Evolutionary conservation across 192 early-diverging fungal genomes (phyloP).

Genomic region (Rhizophagus sp.): DNA sequence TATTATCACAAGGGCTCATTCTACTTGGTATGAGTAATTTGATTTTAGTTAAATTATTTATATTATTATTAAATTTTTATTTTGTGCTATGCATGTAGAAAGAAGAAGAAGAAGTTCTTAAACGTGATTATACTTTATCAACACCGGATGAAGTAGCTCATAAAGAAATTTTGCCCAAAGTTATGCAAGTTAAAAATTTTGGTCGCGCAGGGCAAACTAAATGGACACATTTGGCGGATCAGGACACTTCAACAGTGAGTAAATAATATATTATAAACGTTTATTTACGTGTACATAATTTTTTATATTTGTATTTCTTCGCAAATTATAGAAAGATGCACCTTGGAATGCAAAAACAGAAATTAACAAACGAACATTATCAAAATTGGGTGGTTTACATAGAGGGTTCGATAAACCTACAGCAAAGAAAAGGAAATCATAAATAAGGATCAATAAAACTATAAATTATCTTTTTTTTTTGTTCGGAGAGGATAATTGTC

Average conservation of each 20-base stretch:
- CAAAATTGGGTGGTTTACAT: constrained; percentile 28
- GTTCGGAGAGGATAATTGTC: not conserved
- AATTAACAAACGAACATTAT: constrained; percentile 7
- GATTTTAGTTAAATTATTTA: not conserved
- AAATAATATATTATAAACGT: not conserved
- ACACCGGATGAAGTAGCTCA: constrained; percentile 69
- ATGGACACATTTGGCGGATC: constrained; percentile 81
- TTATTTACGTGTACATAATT: not conserved
- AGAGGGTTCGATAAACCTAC: constrained; percentile 28
- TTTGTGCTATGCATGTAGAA: constrained; percentile 44
- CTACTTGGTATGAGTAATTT: constrained; percentile 55
- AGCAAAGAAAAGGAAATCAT: constrained; percentile 19
- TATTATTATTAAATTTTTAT: constrained; percentile 6
- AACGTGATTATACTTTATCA: constrained; percentile 69
- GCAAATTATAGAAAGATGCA: constrained; percentile 15
- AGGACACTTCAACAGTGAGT: constrained; percentile 69
- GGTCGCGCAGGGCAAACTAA: constrained; percentile 84
- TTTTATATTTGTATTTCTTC: not conserved
- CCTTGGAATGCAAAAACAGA: constrained; percentile 14
- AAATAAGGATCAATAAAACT: not conserved
- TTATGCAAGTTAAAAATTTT: constrained; percentile 94
- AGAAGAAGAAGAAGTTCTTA: constrained; percentile 53
- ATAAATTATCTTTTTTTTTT: no score
- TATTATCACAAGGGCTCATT: constrained; percentile 93
- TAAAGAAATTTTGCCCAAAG: constrained; percentile 74